Conservation (phyloP, 768 basidiomycete genomes). For the Collybiopsis luxurians region DNA sequence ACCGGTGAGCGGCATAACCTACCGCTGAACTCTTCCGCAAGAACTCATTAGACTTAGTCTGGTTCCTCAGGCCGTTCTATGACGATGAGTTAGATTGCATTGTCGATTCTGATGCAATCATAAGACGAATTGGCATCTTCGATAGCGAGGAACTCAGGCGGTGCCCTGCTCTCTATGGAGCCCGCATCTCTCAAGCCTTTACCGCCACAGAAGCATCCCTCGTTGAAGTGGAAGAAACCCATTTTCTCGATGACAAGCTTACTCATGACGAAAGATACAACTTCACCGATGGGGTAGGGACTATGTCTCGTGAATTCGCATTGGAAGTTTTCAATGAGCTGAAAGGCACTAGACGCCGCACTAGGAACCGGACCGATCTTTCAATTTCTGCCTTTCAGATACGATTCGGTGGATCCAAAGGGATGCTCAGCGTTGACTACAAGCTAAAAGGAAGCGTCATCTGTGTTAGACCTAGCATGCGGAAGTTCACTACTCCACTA, state of each 20-base stretch:
- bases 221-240: conserved; percentile 46
- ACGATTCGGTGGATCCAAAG: conserved; percentile 63
- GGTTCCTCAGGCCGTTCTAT: conserved; percentile 61
- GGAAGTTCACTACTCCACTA: conserved; percentile 57
- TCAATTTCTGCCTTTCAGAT: conserved; percentile 57
- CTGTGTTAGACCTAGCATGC: conserved; percentile 58
- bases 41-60: conserved; percentile 27
- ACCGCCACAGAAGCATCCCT: conserved; percentile 64
- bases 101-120: conserved; percentile 47
- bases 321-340: conserved; percentile 18
- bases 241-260: conserved; percentile 34
- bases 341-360: not conserved
- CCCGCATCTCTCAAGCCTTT: conserved; percentile 71
- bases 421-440: conserved; percentile 54
- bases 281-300: conserved; percentile 74
- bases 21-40: not conserved
- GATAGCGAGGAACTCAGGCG: conserved; percentile 42
- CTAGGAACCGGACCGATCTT: conserved; percentile 22
- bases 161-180: conserved; percentile 70
- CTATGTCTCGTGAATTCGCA: conserved; percentile 54
- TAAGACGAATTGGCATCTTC: conserved; percentile 53
- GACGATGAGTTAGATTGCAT: conserved; percentile 16
- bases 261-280: conserved; percentile 22
- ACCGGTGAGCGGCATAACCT: not conserved
- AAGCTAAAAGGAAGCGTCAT: conserved; percentile 46